Percentiles rank a stretch among this genome's conserved stretches.
phyloP scores from a whole-genome alignment of 2,329 filamentous ascomycete species.

The Pestalotiopsis sp. region DNA sequence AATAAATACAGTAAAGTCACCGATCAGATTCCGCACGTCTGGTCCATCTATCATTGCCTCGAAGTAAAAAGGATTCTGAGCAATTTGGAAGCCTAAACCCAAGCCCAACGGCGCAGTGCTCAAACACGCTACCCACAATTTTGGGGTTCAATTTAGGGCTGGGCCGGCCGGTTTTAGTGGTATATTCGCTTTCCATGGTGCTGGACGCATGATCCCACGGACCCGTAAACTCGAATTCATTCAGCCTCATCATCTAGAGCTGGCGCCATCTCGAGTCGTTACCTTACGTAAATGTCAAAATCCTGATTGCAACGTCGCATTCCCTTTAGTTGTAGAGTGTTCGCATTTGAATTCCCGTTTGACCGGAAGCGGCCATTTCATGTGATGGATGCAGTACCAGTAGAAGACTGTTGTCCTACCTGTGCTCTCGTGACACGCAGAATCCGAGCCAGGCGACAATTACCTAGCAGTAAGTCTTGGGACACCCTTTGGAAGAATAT shows the following conservation, averaged over 20 bases:
- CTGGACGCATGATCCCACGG: not conserved
- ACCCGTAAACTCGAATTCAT: not conserved
- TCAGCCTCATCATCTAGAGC: not conserved
- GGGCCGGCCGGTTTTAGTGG: not conserved
- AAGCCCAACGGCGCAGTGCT: not conserved
- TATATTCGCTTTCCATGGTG: not conserved
- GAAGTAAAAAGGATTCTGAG: too few species aligned
- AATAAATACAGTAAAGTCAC: not conserved
- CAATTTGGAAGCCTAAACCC: not conserved
- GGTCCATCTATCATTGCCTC: too few species aligned
- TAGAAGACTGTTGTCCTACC: not conserved
- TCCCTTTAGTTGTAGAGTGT: not conserved
- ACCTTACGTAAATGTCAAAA: not conserved
- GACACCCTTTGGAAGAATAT: too few species aligned
- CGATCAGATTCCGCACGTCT: too few species aligned
- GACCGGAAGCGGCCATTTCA: not conserved
- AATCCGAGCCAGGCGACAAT: not conserved
- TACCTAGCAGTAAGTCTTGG: not conserved
- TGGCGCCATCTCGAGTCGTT: not conserved
- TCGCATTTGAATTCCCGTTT: not conserved
- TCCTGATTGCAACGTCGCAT: not conserved
- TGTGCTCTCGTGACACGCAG: not conserved
- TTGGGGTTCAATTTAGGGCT: not conserved
- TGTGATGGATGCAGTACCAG: not conserved
- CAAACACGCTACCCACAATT: not conserved